A percentile compares a stretch with the other conserved stretches of the same genome.
Evolutionary conservation across 768 basidiomycete species (phyloP).

Genomic region (Russula dissimulans): DNA sequence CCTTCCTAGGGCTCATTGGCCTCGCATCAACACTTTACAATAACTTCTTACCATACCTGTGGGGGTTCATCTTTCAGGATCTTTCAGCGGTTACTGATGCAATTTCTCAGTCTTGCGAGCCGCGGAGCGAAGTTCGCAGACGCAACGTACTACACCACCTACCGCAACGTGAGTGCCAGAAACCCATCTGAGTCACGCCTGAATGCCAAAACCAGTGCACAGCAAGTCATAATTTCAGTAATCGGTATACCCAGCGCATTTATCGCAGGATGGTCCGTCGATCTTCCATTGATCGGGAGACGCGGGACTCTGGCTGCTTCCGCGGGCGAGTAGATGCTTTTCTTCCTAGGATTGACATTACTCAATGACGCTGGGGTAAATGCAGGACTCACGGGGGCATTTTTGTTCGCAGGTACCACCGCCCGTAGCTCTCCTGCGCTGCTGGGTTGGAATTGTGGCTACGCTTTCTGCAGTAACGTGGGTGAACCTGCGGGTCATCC

Average conservation of each 20-base stretch:
- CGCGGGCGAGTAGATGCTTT: slow-evolving; percentile 39
- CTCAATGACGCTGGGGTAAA: slow-evolving; percentile 39
- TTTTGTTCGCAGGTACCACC: slow-evolving; percentile 71
- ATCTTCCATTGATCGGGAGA: slow-evolving; percentile 53
- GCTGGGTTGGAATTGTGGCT: slow-evolving; percentile 75
- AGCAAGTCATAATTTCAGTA: slow-evolving; percentile 64
- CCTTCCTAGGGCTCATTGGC: slow-evolving; percentile 26
- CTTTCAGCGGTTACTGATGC: neutral
- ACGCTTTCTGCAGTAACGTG: slow-evolving; percentile 55
- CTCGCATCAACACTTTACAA: slow-evolving; percentile 31
- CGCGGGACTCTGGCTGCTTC: slow-evolving; percentile 58
- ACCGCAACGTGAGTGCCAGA: slow-evolving; percentile 28
- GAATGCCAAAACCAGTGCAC: neutral
- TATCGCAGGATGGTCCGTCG: slow-evolving; percentile 62
- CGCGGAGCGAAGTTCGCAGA: slow-evolving; percentile 31
- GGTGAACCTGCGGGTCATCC: slow-evolving; percentile 11
- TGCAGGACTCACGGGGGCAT: slow-evolving; percentile 61
- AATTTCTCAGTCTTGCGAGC: slow-evolving; percentile 24
- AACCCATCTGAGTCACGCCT: neutral
- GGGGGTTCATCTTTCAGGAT: neutral
- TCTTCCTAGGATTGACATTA: slow-evolving; percentile 24
- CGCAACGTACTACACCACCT: slow-evolving; percentile 28
- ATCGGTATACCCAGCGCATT: slow-evolving; percentile 66
- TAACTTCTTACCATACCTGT: slow-evolving; percentile 31
- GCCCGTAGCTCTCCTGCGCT: slow-evolving; percentile 56